A percentile compares a stretch with the other conserved stretches of the same genome.
These are phyloP conservation scores for Linnemannia exigua DNA, from an alignment of 192 early-diverging fungal genomes.

Conservation along the genomic window DNA sequence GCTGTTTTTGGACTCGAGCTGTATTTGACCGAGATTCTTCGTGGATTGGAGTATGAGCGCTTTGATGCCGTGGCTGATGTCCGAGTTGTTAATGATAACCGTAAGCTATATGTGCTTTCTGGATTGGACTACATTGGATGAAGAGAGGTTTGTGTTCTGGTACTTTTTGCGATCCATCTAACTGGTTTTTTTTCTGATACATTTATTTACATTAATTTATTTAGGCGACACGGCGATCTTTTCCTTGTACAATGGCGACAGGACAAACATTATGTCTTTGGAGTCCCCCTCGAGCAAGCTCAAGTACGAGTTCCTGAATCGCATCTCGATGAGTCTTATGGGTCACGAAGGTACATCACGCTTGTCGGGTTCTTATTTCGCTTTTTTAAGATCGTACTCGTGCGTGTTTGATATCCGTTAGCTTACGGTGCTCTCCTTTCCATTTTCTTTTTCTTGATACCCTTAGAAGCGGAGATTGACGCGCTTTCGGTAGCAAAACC, in stretches of 20 bases:
- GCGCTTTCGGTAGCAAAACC: not conserved
- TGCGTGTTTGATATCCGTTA: not conserved
- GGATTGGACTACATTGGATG: not conserved
- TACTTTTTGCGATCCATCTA: not conserved
- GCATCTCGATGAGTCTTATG: slow-evolving; percentile 31
- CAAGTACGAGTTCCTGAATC: slow-evolving; percentile 45
- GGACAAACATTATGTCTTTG: slow-evolving; percentile 45
- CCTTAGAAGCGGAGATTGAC: not conserved
- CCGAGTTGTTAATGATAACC: slow-evolving; percentile 29
- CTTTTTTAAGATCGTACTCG: not conserved
- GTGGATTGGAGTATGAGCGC: slow-evolving; percentile 30
- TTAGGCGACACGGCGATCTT: slow-evolving; percentile 39
- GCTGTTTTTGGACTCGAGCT: slow-evolving; percentile 36
- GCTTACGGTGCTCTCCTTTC: not conserved
- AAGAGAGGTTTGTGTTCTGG: not conserved
- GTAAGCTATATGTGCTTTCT: slow-evolving; percentile 5
- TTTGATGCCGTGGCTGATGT: slow-evolving; percentile 25
- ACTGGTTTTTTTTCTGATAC: not conserved
- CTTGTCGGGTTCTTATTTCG: not conserved
- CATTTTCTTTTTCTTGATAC: not conserved
- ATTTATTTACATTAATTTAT: not conserved
- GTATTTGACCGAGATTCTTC: slow-evolving; percentile 22
- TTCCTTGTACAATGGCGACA: slow-evolving; percentile 29
- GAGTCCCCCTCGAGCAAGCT: slow-evolving; percentile 48
- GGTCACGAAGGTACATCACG: slow-evolving; percentile 21